Conservation (phyloP, 108 stramenopile genomes). For the Cyclotella cryptica region DNA sequence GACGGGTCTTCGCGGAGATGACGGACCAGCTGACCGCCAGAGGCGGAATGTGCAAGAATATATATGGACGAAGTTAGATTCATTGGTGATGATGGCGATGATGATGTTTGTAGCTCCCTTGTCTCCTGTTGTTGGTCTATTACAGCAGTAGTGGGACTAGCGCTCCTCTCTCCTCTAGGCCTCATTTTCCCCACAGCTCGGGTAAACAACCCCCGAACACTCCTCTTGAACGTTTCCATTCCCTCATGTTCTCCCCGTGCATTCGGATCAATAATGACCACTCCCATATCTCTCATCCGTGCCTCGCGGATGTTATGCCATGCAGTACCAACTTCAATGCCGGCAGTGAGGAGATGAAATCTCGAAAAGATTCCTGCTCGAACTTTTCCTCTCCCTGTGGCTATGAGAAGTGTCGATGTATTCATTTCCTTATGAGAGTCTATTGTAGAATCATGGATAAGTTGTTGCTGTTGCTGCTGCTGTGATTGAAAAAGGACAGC, state of each 20-base stretch:
- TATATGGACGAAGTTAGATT: conserved; percentile 23
- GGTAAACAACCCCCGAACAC: conserved; percentile 31
- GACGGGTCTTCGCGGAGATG: conserved; percentile 49
- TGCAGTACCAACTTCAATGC: conserved; percentile 46
- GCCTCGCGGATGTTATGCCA: conserved; percentile 50
- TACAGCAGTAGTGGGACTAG: too few species aligned
- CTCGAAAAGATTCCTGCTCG: conserved; percentile 50
- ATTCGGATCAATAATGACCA: conserved; percentile 46
- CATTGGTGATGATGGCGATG: background rate
- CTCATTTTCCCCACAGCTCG: conserved; percentile 5
- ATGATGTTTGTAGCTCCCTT: background rate
- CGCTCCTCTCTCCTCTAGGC: background rate
- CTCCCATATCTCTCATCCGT: conserved; percentile 23
- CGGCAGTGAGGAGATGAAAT: conserved; percentile 40
- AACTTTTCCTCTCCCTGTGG: conserved; percentile 46
- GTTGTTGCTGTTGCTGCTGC: conserved; percentile 8
- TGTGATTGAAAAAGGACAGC: background rate
- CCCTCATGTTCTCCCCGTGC: conserved; percentile 41
- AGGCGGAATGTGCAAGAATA: conserved; percentile 51
- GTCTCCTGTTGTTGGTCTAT: background rate
- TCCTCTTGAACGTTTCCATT: conserved; percentile 40
- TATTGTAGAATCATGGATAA: conserved; percentile 13
- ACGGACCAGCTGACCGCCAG: conserved; percentile 42
- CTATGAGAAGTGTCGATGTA: conserved; percentile 42
- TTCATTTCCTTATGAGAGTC: too few species aligned